These are phyloP conservation scores for Ceratocystis papillata DNA, from an alignment of 2,329 filamentous ascomycete species.

Conservation along the genomic window DNA sequence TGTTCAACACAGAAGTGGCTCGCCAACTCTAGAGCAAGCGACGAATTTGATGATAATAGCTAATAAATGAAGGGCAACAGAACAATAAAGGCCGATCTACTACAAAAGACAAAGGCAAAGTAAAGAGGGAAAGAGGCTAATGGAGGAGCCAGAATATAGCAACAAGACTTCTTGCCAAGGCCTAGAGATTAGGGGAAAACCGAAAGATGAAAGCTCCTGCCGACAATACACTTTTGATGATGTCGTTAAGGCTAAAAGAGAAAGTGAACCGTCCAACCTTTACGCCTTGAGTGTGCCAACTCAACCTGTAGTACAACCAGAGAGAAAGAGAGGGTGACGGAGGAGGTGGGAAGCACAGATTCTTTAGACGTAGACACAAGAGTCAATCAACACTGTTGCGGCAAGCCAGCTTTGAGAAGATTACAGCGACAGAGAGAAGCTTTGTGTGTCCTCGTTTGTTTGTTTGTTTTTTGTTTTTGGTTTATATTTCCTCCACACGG, in stretches of 20 bases:
- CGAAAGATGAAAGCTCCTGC: not conserved
- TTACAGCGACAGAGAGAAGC: constrained; percentile 15
- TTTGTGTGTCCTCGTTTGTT: constrained; percentile 13
- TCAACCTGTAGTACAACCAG: constrained; percentile 7
- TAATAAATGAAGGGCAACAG: not conserved
- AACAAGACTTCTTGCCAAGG: constrained; percentile 1
- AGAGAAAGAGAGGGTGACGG: not conserved
- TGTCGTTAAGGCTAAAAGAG: constrained; percentile 1
- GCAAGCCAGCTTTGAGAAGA: constrained; percentile 10
- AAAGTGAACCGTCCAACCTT: not conserved
- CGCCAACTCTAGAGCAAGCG: not conserved
- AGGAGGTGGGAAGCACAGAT: constrained; percentile 3
- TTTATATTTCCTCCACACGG: constrained; percentile 15
- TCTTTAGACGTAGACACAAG: constrained; percentile 6
- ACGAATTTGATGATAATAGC: constrained; percentile 5
- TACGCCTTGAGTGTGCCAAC: constrained; percentile 5
- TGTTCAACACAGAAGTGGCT: constrained; percentile 7
- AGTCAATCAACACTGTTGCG: constrained; percentile 8
- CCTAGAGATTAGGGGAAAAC: not conserved
- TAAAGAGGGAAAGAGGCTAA: not conserved
- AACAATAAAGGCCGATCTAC: constrained; percentile 2
- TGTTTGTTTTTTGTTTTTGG: constrained; percentile 14
- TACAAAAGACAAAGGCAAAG: constrained; percentile 9
- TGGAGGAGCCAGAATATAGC: not conserved
- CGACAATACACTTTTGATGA: not conserved